phyloP scores from a whole-genome alignment of 208 protist genomes.

The Entamoeba moshkovskii region DNA sequence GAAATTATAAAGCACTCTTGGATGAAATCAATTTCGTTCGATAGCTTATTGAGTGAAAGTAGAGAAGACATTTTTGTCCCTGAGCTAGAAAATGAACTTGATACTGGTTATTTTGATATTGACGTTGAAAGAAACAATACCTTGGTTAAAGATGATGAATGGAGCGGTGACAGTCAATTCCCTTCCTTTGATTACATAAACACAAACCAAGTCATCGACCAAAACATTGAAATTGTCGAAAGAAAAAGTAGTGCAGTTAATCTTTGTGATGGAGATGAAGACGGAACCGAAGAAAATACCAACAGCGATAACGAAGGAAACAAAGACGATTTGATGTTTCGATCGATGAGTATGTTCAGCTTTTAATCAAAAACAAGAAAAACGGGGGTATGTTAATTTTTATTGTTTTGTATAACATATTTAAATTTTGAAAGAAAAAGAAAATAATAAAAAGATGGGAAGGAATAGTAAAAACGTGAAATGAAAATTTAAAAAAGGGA shows the following conservation, averaged over 20 bases:
- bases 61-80: neutral
- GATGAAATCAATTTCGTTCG: constrained; percentile 74
- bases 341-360: neutral
- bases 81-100: neutral
- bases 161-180: too few species aligned
- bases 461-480: neutral
- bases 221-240: too few species aligned
- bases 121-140: neutral
- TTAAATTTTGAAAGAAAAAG: neutral
- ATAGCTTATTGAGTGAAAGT: constrained; percentile 28
- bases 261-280: too few species aligned
- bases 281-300: too few species aligned
- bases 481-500: neutral
- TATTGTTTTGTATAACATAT: neutral
- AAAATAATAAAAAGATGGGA: neutral
- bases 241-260: too few species aligned
- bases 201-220: too few species aligned
- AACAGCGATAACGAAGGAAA: neutral
- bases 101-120: neutral
- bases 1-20: constrained; percentile 78
- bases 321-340: neutral
- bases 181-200: too few species aligned
- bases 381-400: neutral
- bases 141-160: too few species aligned
- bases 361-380: neutral